Percentiles rank a stretch among this genome's conserved stretches.
These are phyloP conservation scores for Alternaria tenuissima DNA, from an alignment of 2,329 filamentous ascomycete species.

Conservation along the genomic window DNA sequence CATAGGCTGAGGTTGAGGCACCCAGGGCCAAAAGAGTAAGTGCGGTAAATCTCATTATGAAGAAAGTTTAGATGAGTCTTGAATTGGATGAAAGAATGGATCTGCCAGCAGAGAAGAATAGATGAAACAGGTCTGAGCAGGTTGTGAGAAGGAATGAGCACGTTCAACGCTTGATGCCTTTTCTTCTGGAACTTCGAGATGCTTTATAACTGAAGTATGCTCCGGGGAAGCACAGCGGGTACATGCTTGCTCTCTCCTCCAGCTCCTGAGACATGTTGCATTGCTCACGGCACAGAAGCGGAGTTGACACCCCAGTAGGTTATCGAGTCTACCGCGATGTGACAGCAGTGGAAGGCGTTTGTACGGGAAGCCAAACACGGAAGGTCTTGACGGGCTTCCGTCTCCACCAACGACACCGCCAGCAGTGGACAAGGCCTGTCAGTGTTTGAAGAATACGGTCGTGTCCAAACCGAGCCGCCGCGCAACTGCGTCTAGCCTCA, in stretches of 20 bases:
- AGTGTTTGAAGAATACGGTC: conserved; percentile 8
- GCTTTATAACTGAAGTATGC: conserved; percentile 36
- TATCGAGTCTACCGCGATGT: conserved; percentile 5
- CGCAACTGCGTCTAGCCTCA: background rate
- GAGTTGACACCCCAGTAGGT: conserved; percentile 17
- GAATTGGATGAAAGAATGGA: conserved; percentile 26
- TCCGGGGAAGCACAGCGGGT: conserved; percentile 10
- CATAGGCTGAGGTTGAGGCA: conserved; percentile 44
- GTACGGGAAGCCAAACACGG: conserved; percentile 22
- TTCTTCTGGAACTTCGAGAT: conserved; percentile 28
- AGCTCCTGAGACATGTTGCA: conserved; percentile 32
- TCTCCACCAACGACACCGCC: conserved; percentile 26
- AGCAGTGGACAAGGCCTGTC: conserved; percentile 17
- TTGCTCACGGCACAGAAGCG: conserved; percentile 24
- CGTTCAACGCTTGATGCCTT: conserved; percentile 40
- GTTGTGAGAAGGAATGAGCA: conserved; percentile 46
- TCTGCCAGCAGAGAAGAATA: conserved; percentile 44
- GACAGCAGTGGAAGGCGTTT: conserved; percentile 5
- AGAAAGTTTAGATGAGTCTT: conserved; percentile 21
- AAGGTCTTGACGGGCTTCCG: conserved; percentile 16
- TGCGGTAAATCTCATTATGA: conserved; percentile 43
- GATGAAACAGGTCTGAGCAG: conserved; percentile 39
- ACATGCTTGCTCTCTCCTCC: conserved; percentile 12
- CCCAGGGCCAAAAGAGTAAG: conserved; percentile 44
- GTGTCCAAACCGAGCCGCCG: conserved; percentile 6